Evolutionary conservation across 495 filamentous ascomycete species (phyloP), one percentile per base, ranked within the genome.

Genomic region (Parmelia sp.): DNA sequence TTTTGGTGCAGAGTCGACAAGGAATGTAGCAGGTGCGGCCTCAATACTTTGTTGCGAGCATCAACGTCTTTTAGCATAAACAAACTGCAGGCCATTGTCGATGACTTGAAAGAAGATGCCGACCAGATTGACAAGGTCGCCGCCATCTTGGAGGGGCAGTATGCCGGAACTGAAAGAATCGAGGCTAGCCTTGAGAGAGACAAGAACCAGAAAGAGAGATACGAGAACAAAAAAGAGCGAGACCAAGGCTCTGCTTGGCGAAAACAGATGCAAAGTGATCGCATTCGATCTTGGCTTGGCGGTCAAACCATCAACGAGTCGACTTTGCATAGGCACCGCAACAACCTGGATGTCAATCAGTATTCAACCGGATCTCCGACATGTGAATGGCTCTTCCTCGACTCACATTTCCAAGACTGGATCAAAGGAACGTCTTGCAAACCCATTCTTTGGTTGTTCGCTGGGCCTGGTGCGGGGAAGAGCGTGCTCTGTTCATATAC

Each of bases 391-490:
- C 59, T 61, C 27, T 33, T 61, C 23, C 3, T 49, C 0, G 37
- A 61, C 59, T 49, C 40, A 11, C 21, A n/a, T 0, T 68, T 68
- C 36, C 23, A 65, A 23, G 40, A 60, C 9, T 68, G 66, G 66
- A 33, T 65, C 12, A 31, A 53, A 23, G 39, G 29, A 29, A 42
- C 36, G 11, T 56, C 47, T n/a, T 37, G 29, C 1, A 44, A 42
- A 27, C 39, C 62, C 15, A 65, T 31, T 15, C 14, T 68, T 29
- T 68, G 63, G 63, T 57, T 68, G 5, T 55, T 36, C 10, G 66
- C 62, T 9, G 51, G 44, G 1, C 66, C 66, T 61, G 66, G 66
- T 6, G 47, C 56, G 4, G 66, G 62, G 14, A 68, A 68, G 25
- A 66, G 63, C 14, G 45, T 68, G 3, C 27, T 65, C 7, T 68